phyloP scores from a whole-genome alignment of 1,284 basidiomycete genomes.

The Xanthoconium separans region DNA sequence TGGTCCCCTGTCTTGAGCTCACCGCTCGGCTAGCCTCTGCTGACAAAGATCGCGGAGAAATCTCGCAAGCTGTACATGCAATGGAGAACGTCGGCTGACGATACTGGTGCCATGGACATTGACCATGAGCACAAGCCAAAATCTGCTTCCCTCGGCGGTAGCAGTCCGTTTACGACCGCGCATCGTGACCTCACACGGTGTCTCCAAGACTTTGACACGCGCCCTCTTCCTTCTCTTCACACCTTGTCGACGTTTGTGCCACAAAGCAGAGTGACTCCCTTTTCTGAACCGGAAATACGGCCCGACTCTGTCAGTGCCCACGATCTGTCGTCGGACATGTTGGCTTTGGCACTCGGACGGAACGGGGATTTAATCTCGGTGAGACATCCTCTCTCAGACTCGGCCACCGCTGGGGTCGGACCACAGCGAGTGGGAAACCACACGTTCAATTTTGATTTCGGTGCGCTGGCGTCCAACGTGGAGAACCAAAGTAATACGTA shows the following conservation, averaged over 20 bases:
- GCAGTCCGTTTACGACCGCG: conserved; percentile 18
- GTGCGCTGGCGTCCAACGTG: conserved; percentile 34
- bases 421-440: conserved; percentile 34
- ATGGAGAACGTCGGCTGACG: conserved; percentile 29
- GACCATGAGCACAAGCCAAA: conserved; percentile 15
- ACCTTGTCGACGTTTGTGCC: conserved; percentile 26
- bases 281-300: conserved; percentile 18
- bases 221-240: conserved; percentile 21
- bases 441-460: conserved; percentile 36
- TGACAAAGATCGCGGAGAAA: conserved; percentile 50
- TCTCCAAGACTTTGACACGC: conserved; percentile 25
- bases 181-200: conserved; percentile 26
- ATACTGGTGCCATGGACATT: conserved; percentile 26
- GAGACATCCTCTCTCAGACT: conserved; percentile 21
- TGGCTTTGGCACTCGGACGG: conserved; percentile 30
- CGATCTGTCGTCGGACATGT: conserved; percentile 33
- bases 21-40: conserved; percentile 39
- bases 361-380: conserved; percentile 26
- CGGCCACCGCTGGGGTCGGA: conserved; percentile 20
- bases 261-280: conserved; percentile 8
- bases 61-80: conserved; percentile 40
- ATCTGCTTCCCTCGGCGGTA: conserved; percentile 1
- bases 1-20: conserved; percentile 3
- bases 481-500: conserved; percentile 35
- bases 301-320: conserved; percentile 19